phyloP scores from a whole-genome alignment of 2,329 filamentous ascomycete genomes.

The Fusarium sarcochroum region DNA sequence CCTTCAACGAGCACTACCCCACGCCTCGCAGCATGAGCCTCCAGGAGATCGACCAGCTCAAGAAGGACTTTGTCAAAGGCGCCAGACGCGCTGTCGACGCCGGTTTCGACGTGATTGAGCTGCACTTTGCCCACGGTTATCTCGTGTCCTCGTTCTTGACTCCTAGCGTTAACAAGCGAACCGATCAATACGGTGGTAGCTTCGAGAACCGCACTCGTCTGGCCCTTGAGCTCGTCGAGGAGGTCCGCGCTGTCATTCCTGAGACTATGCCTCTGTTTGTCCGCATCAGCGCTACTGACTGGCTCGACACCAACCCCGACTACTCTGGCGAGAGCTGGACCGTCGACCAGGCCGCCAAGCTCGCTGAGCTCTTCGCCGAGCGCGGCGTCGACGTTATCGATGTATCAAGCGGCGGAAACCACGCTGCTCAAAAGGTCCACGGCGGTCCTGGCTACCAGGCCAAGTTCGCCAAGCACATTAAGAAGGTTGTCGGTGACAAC shows the following conservation, averaged over 20 bases:
- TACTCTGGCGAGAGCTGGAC: conserved; percentile 75
- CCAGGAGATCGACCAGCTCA: conserved; percentile 74
- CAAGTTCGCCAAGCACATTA: conserved; percentile 77
- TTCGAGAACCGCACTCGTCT: conserved; percentile 81
- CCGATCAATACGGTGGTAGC: conserved; percentile 75
- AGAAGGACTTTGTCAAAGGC: conserved; percentile 70
- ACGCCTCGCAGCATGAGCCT: conserved; percentile 75
- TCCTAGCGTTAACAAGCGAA: conserved; percentile 78
- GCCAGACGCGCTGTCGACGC: conserved; percentile 70
- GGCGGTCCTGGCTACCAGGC: conserved; percentile 78
- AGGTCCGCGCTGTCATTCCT: conserved; percentile 74
- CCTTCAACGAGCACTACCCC: conserved; percentile 72
- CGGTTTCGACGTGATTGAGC: conserved; percentile 78
- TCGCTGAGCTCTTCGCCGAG: conserved; percentile 74
- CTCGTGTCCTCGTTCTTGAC: conserved; percentile 79
- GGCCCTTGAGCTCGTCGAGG: conserved; percentile 75
- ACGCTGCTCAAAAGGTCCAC: conserved; percentile 70
- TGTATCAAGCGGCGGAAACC: conserved; percentile 76
- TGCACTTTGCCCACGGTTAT: conserved; percentile 86
- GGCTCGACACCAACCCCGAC: conserved; percentile 74
- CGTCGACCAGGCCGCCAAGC: conserved; percentile 71
- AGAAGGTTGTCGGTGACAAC: conserved; percentile 76
- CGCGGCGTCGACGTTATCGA: conserved; percentile 82
- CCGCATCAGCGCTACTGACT: conserved; percentile 81
- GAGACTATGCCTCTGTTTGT: conserved; percentile 79